Conservation (phyloP, 2,329 filamentous ascomycete species). For the Sporothrix humicola region DNA sequence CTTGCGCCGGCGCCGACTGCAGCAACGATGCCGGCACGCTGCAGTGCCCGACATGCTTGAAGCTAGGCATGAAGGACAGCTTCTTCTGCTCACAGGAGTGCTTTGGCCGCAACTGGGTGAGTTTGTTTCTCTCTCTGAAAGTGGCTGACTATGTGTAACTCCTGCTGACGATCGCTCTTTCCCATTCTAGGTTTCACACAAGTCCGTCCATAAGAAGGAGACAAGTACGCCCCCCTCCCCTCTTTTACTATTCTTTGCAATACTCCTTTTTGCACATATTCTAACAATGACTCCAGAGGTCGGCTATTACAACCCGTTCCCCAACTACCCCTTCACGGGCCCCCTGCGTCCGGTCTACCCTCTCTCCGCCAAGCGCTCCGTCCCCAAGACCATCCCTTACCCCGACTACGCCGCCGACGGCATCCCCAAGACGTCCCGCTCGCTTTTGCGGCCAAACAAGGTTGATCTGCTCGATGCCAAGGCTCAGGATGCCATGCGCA, state of each 20-base stretch:
- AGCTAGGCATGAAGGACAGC: conserved; percentile 83
- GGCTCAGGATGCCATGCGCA: conserved; percentile 87
- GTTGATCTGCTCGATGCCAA: conserved; percentile 81
- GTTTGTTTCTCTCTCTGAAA: not conserved
- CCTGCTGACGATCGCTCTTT: not conserved
- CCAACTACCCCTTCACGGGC: conserved; percentile 82
- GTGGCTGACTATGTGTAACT: not conserved
- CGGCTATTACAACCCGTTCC: conserved; percentile 90
- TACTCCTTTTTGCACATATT: not conserved
- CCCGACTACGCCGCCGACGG: conserved; percentile 91
- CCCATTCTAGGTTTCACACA: conserved; percentile 73
- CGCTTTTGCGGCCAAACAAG: conserved; percentile 74
- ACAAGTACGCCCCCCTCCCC: conserved; percentile 56
- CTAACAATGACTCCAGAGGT: conserved; percentile 61
- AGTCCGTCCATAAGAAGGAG: conserved; percentile 81
- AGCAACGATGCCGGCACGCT: conserved; percentile 82
- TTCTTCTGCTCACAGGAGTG: conserved; percentile 98
- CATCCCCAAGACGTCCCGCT: conserved; percentile 66
- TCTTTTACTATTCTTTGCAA: not conserved
- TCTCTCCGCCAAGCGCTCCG: conserved; percentile 70
- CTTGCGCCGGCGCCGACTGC: conserved; percentile 84
- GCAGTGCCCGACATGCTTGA: conserved; percentile 94
- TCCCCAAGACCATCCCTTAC: conserved; percentile 79
- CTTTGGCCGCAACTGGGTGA: conserved; percentile 97
- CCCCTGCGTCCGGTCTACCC: conserved; percentile 85